A percentile compares a stretch with the other conserved stretches of the same genome.
Conservation (phyloP, 2,329 filamentous ascomycete species). For the Talaromyces pinophilus region DNA sequence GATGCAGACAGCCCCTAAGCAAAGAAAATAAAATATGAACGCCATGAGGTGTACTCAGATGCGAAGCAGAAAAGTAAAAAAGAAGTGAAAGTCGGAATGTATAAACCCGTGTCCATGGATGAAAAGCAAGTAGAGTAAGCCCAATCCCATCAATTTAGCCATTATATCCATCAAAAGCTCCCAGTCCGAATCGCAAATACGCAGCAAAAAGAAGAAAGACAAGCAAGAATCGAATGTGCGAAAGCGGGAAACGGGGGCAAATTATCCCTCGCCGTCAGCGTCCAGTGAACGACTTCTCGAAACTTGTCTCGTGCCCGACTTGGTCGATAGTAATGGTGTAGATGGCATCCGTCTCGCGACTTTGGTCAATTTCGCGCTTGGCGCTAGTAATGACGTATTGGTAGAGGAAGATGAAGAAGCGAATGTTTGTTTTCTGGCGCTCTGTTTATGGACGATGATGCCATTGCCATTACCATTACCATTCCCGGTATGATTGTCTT, state of each 20-base stretch:
- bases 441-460: background rate
- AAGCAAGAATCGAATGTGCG: background rate
- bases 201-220: constrained; percentile 1
- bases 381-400: background rate
- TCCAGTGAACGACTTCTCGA: constrained; percentile 40
- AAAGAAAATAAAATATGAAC: constrained; percentile 7
- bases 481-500: constrained; percentile 21
- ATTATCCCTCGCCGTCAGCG: constrained; percentile 27
- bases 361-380: constrained; percentile 31
- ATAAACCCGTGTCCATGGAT: background rate
- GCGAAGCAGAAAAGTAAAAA: constrained; percentile 22
- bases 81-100: background rate
- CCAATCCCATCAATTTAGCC: background rate
- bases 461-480: constrained; percentile 4
- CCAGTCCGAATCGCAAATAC: background rate
- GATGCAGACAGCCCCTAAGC: constrained; percentile 8
- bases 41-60: constrained; percentile 12
- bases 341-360: constrained; percentile 39
- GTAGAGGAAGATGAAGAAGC: background rate
- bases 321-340: constrained; percentile 31
- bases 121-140: background rate
- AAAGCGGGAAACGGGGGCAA: background rate
- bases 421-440: constrained; percentile 7
- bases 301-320: constrained; percentile 29
- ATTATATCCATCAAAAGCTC: background rate